A percentile compares a stretch with the other conserved stretches of the same genome.
Conservation (phyloP, 768 basidiomycete species). For the Mycena indigotica region DNA sequence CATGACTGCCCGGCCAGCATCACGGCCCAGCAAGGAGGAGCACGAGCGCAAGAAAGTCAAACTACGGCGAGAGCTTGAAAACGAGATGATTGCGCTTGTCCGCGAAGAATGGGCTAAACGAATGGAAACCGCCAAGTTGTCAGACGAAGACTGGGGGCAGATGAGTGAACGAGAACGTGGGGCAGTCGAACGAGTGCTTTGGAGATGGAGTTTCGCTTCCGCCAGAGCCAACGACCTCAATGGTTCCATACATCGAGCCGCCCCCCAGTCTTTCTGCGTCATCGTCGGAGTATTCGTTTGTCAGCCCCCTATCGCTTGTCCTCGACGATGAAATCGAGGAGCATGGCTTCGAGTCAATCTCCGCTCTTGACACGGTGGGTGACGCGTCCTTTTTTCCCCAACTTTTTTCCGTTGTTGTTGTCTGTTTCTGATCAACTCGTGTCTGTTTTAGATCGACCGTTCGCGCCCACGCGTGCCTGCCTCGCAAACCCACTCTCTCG, state of each 20-base stretch:
- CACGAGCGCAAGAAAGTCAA: slow-evolving; percentile 33
- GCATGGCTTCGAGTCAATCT: slow-evolving; percentile 29
- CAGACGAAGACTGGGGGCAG: slow-evolving; percentile 47
- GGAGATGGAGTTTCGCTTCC: slow-evolving; percentile 28
- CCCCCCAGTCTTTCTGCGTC: slow-evolving; percentile 15
- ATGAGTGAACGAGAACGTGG: slow-evolving; percentile 41
- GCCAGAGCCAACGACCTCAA: slow-evolving; percentile 1
- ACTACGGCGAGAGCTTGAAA: slow-evolving; percentile 32
- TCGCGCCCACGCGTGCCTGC: neutral
- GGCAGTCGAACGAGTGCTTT: slow-evolving; percentile 38
- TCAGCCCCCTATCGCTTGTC: slow-evolving; percentile 45
- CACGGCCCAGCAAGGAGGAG: slow-evolving; percentile 24
- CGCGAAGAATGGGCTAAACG: slow-evolving; percentile 45
- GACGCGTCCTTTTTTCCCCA: too few relatives aligned
- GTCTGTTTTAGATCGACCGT: neutral
- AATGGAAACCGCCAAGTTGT: slow-evolving; percentile 36
- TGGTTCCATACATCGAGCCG: slow-evolving; percentile 1
- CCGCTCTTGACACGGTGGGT: too few relatives aligned
- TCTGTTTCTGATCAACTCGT: neutral
- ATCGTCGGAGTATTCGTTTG: slow-evolving; percentile 48
- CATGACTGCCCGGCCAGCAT: slow-evolving; percentile 23
- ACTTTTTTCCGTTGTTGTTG: too few relatives aligned
- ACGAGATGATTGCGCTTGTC: slow-evolving; percentile 35
- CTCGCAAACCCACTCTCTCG: neutral
- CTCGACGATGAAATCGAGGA: slow-evolving; percentile 39